Percentiles rank a stretch among this genome's conserved stretches.
Evolutionary conservation across 768 basidiomycete species (phyloP).

Genomic region (Boletales sp.): DNA sequence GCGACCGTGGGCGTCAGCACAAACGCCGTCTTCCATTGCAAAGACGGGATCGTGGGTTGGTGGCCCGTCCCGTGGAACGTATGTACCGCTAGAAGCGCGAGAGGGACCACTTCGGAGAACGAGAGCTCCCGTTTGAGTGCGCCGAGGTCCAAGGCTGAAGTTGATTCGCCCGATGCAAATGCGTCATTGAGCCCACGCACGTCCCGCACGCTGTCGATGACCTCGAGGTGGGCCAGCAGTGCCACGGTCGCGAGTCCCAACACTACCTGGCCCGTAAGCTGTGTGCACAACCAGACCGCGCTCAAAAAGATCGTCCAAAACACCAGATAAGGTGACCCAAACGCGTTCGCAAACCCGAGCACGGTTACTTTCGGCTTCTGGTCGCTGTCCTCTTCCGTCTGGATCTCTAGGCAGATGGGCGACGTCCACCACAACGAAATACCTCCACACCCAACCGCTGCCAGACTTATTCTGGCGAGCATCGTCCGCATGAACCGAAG

Average conservation of each 20-base stretch:
- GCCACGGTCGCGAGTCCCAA: constrained; percentile 62
- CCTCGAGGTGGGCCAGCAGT: constrained; percentile 73
- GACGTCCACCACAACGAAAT: constrained; percentile 65
- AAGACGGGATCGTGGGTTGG: constrained; percentile 80
- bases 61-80: constrained; percentile 90
- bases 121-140: constrained; percentile 34
- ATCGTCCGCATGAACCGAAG: constrained; percentile 57
- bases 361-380: constrained; percentile 50
- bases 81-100: constrained; percentile 74
- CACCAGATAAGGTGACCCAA: constrained; percentile 82
- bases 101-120: constrained; percentile 67
- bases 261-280: constrained; percentile 80
- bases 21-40: constrained; percentile 97
- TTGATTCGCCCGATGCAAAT: constrained; percentile 47
- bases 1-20: constrained; percentile 64
- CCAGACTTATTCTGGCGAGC: constrained; percentile 56
- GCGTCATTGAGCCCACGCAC: constrained; percentile 49
- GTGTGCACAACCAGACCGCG: constrained; percentile 52
- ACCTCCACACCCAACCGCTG: constrained; percentile 50
- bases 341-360: constrained; percentile 86
- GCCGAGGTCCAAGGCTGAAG: constrained; percentile 36
- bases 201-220: constrained; percentile 80
- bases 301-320: constrained; percentile 71
- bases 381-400: constrained; percentile 20
- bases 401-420: constrained; percentile 73